Conservation (phyloP, 306 rosid species). For the Cyclanthera cordifolia region DNA sequence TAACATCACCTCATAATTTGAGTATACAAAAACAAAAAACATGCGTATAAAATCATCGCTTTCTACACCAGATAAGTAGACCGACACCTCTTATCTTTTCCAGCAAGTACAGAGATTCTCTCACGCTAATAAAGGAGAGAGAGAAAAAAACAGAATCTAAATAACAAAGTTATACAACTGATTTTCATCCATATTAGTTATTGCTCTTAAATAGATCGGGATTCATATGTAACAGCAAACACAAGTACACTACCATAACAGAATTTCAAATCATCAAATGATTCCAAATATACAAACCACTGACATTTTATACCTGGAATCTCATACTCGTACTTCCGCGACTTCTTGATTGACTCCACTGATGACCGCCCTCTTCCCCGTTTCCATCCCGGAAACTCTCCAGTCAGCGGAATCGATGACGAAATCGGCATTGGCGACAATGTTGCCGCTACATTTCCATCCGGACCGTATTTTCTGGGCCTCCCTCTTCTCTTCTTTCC, state of each 20-base stretch:
- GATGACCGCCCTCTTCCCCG: slow-evolving; percentile 55
- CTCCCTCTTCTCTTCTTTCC: slow-evolving; percentile 66
- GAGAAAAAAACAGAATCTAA: not conserved
- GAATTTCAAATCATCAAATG: not conserved
- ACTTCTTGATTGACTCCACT: slow-evolving; percentile 45
- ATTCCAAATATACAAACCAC: not conserved
- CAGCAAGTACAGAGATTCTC: slow-evolving; percentile 4
- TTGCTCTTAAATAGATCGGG: not conserved
- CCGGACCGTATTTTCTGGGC: slow-evolving; percentile 69
- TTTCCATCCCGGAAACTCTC: slow-evolving; percentile 71
- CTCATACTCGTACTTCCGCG: slow-evolving; percentile 41
- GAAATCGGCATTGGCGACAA: slow-evolving; percentile 96
- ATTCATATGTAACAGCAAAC: not conserved
- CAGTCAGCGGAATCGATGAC: slow-evolving; percentile 73
- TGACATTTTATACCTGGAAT: slow-evolving; percentile 27
- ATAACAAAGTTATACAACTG: not conserved
- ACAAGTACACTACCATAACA: too few species aligned
- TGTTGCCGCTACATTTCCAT: slow-evolving; percentile 29
- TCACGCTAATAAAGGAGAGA: not conserved
- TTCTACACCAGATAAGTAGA: slow-evolving; percentile 8
- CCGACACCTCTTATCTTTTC: not conserved
- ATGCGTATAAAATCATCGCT: slow-evolving; percentile 9
- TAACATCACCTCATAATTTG: not conserved
- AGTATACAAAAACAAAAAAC: not conserved
- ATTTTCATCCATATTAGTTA: not conserved